Conservation (phyloP, 495 filamentous ascomycete species). For the Tuber borchii region DNA sequence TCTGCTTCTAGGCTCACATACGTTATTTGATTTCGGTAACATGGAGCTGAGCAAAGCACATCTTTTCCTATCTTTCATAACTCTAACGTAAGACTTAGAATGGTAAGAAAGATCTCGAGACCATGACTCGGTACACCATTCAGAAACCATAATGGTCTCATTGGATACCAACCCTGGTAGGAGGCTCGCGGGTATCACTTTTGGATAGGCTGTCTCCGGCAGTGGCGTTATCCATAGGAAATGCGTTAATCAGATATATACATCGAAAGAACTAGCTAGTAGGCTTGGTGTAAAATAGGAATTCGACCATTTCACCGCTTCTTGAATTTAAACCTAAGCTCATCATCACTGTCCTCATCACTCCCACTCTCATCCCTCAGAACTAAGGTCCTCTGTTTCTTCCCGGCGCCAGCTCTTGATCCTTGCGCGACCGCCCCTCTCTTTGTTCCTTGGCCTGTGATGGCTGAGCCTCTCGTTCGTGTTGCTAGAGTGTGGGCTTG, state of each 20-base stretch:
- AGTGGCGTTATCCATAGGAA: background rate
- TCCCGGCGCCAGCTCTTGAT: conserved; percentile 13
- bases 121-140: conserved; percentile 17
- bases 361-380: conserved; percentile 21
- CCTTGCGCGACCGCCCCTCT: conserved; percentile 16
- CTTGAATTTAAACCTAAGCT: conserved; percentile 35
- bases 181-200: background rate
- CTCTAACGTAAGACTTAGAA: conserved; percentile 4
- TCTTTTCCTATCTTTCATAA: background rate
- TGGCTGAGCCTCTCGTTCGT: background rate
- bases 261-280: background rate
- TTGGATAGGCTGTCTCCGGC: background rate
- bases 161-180: background rate
- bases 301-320: conserved; percentile 12
- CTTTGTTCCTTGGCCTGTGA: conserved; percentile 30
- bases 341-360: conserved; percentile 35
- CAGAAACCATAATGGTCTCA: background rate
- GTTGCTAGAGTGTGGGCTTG: conserved; percentile 7
- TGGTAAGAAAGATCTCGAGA: conserved; percentile 27
- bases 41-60: background rate
- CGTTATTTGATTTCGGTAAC: conserved; percentile 33
- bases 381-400: conserved; percentile 30
- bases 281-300: background rate
- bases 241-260: background rate
- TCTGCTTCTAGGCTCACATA: conserved; percentile 22